A percentile compares a stretch with the other conserved stretches of the same genome.
These are phyloP conservation scores for Kitagawia praeruptora DNA, from an alignment of 129 eudicot genomes.

Conservation along the genomic window DNA sequence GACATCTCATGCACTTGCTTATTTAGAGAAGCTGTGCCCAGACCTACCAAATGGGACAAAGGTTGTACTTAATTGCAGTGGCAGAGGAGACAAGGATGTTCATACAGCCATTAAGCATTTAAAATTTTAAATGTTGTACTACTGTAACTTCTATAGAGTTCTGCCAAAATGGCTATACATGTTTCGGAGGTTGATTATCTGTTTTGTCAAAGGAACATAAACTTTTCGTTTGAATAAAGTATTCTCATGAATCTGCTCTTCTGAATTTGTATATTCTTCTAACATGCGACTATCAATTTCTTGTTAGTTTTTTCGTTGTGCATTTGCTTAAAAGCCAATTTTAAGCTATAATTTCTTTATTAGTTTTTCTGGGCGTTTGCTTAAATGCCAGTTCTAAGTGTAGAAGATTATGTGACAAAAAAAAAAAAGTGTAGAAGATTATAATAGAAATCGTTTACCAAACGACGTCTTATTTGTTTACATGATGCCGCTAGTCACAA, in stretches of 20 bases:
- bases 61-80: slow-evolving; percentile 85
- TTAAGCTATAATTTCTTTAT: background rate
- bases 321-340: background rate
- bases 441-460: no score
- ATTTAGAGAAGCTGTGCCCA: slow-evolving; percentile 80
- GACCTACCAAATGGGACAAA: slow-evolving; percentile 65
- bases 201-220: background rate
- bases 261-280: no score
- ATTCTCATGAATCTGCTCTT: background rate
- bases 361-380: no score
- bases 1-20: slow-evolving; percentile 84
- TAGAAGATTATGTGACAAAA: no score
- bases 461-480: no score
- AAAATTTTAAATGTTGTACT: slow-evolving; percentile 29
- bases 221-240: background rate
- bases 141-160: background rate
- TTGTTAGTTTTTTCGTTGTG: no score
- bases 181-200: background rate
- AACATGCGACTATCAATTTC: background rate
- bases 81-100: slow-evolving; percentile 94
- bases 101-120: slow-evolving; percentile 73
- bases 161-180: background rate
- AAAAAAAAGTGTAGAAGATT: no score
- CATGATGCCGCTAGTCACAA: no score
- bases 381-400: no score